Evolutionary conservation across 2,329 filamentous ascomycete species (phyloP).

Genomic region (Fusarium nelsonii): DNA sequence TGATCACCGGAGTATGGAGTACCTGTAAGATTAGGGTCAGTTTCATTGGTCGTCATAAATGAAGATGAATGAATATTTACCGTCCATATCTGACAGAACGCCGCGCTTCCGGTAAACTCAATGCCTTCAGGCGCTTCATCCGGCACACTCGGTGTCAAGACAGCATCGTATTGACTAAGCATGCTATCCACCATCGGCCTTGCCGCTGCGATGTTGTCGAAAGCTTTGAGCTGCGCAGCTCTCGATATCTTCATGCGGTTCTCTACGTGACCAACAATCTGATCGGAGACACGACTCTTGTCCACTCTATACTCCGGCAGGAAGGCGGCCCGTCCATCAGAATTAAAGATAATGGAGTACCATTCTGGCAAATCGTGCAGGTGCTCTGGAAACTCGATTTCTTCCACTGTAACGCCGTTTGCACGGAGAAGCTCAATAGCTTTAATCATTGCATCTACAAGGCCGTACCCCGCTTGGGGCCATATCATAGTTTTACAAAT

Average conservation of each 20-base stretch:
- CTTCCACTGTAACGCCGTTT: conserved; percentile 63
- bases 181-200: conserved; percentile 65
- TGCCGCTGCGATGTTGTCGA: conserved; percentile 63
- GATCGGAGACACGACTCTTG: conserved; percentile 56
- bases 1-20: conserved; percentile 31
- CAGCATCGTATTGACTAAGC: conserved; percentile 61
- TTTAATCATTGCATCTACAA: conserved; percentile 53
- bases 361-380: conserved; percentile 47
- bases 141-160: conserved; percentile 67
- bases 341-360: conserved; percentile 62
- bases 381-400: conserved; percentile 62
- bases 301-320: conserved; percentile 62
- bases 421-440: conserved; percentile 52
- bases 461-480: conserved; percentile 55
- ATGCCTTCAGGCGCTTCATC: conserved; percentile 68
- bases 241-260: conserved; percentile 56
- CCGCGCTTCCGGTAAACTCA: conserved; percentile 64
- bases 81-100: conserved; percentile 64
- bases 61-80: conserved; percentile 48
- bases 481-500: conserved; percentile 65
- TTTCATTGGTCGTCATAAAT: fast-evolving
- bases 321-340: conserved; percentile 65
- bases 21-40: conserved; percentile 8
- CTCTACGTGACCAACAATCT: conserved; percentile 62
- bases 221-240: conserved; percentile 62